Evolutionary conservation across 257 asterid genomes (phyloP).

Genomic region (Hygrophila difformis): DNA sequence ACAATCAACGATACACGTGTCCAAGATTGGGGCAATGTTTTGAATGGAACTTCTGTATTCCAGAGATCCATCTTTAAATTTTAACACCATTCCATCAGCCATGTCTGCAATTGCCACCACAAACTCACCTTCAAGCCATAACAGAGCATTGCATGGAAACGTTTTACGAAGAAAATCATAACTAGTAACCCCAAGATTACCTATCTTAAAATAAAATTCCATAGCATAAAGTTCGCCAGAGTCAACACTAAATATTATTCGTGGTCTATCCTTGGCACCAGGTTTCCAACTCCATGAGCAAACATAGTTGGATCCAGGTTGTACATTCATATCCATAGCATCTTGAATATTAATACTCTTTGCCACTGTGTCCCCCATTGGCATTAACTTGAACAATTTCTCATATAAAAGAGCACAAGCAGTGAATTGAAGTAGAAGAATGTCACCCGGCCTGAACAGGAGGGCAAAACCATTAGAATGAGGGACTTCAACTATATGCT

Average conservation of each 20-base stretch:
- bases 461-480: slow-evolving; percentile 66
- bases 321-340: slow-evolving; percentile 48
- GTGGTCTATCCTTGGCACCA: slow-evolving; percentile 34
- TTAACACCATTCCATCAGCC: slow-evolving; percentile 94
- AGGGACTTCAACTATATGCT: slow-evolving; percentile 89
- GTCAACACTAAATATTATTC: slow-evolving; percentile 78
- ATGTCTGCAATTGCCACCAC: slow-evolving; percentile 78
- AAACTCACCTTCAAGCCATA: slow-evolving; percentile 83
- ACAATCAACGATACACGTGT: slow-evolving; percentile 73
- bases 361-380: slow-evolving; percentile 51
- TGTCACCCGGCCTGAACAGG: slow-evolving; percentile 89
- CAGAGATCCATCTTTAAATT: slow-evolving; percentile 62
- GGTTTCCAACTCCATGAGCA: slow-evolving; percentile 99
- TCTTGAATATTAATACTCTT: slow-evolving; percentile 57
- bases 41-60: slow-evolving; percentile 70
- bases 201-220: slow-evolving; percentile 58
- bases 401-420: slow-evolving; percentile 40
- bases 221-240: slow-evolving; percentile 79
- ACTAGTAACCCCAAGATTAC: slow-evolving; percentile 47
- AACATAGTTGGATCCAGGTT: slow-evolving; percentile 62
- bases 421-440: slow-evolving; percentile 80
- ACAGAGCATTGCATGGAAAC: slow-evolving; percentile 60
- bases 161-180: slow-evolving; percentile 82
- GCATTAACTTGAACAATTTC: slow-evolving; percentile 57
- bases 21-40: slow-evolving; percentile 88